Evolutionary conservation across 495 filamentous ascomycete species (phyloP), one percentile per base, ranked within the genome.

Genomic region (Aspergillus carlsbadensis): DNA sequence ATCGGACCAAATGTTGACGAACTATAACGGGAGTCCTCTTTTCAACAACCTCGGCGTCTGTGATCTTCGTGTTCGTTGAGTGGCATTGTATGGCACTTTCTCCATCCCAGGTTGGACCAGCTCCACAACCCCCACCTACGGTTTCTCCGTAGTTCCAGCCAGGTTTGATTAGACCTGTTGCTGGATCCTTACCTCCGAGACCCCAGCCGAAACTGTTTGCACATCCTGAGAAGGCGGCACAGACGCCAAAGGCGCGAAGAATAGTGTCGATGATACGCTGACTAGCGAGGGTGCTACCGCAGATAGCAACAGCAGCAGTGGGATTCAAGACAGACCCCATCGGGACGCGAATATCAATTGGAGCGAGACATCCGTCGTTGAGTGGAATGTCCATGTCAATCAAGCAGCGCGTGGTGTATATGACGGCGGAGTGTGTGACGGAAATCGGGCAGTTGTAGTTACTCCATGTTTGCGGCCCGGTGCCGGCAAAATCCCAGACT

Each of bases 61-160:
- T 97, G 69, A 96, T 96, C 8, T 92, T 82, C 5, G 92, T 97
- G 66, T 97, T 97, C 8, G 92, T 96, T 91, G 96, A 96, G 70
- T 97, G 92, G 18, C 83, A 86, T 68, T 97, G 92, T 41, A 96
- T 91, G 48, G 91, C 92, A 52, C 79, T 84, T 1, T 89, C 91
- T 36, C 92, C 92, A 53, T 92, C 81, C 92, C 92, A 96, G 22
- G 77, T 79, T 0, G 87, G 81, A 0, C 91, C 91, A 0, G 92
- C 92, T 41, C 92, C 92, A 58, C 83, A 87, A 2, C 92, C 92
- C 26, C 92, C 92, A 3, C 90, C 89, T 66, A 96, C 93, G 6
- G 91, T 96, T 73, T 96, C 91, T 73, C 95, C 94, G 77, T 96
- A 96, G 11, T 91, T 91, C 67, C 96, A 96, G 10, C 90, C 91